These are phyloP conservation scores for Mycena sanguinolenta DNA, from an alignment of 768 basidiomycete genomes.

Conservation along the genomic window DNA sequence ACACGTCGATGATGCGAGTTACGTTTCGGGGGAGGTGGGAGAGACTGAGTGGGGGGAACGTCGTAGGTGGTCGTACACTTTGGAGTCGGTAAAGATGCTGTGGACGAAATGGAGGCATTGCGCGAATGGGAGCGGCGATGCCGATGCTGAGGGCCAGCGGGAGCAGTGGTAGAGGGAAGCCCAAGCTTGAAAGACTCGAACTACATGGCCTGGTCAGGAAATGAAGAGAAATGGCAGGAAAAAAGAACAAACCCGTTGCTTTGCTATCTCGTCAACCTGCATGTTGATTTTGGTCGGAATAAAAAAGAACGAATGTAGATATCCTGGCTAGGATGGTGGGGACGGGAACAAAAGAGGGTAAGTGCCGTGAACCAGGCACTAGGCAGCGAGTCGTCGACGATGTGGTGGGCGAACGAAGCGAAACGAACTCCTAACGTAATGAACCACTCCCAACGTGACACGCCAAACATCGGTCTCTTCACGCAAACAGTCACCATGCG, in stretches of 20 bases:
- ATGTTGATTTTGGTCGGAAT: constrained; percentile 48
- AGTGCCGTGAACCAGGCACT: constrained; percentile 46
- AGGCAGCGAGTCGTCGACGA: constrained; percentile 25
- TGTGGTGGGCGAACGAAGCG: constrained; percentile 7
- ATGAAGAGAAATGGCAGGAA: constrained; percentile 4
- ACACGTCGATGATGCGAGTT: constrained; percentile 88
- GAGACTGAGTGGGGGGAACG: constrained; percentile 44
- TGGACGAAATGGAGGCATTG: constrained; percentile 68
- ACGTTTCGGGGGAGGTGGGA: constrained; percentile 64
- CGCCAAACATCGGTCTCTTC: not conserved
- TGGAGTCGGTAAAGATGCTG: constrained; percentile 54
- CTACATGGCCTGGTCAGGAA: constrained; percentile 49
- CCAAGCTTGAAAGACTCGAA: constrained; percentile 84
- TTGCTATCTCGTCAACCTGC: constrained; percentile 45
- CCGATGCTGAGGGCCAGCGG: constrained; percentile 55
- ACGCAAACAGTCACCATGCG: not conserved
- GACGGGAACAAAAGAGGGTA: constrained; percentile 49
- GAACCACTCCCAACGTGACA: not conserved
- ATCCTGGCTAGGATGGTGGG: constrained; percentile 49
- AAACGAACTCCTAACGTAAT: constrained; percentile 30
- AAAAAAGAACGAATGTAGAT: constrained; percentile 51
- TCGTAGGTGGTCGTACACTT: constrained; percentile 55
- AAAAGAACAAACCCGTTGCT: constrained; percentile 30
- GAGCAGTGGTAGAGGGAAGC: constrained; percentile 55
- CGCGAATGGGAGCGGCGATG: constrained; percentile 83